Evolutionary conservation across 139 green algal genomes (phyloP).

Genomic region (Pleodorina starrii): DNA sequence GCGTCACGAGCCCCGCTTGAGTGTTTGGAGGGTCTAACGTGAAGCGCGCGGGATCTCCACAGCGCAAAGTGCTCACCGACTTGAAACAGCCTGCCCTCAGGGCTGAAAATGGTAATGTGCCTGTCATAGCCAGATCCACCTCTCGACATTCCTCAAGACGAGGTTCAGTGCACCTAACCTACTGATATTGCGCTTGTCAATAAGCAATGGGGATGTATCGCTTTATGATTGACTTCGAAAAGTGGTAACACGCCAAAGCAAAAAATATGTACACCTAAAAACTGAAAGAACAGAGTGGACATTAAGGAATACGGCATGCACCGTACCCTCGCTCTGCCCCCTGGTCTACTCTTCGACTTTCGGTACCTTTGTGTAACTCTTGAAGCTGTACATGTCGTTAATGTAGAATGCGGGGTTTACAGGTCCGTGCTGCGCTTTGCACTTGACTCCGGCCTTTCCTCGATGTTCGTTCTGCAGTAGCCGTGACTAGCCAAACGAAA

Average conservation of each 20-base stretch:
- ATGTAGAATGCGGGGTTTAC: too few species aligned
- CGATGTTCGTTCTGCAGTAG: slow-evolving; percentile 1
- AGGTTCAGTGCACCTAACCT: background rate
- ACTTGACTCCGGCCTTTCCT: background rate
- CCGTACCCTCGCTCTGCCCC: too few species aligned
- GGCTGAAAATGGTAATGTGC: slow-evolving; percentile 98
- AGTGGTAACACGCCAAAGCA: background rate
- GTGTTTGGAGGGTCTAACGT: slow-evolving; percentile 8
- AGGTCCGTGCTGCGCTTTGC: background rate
- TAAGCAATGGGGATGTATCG: too few species aligned
- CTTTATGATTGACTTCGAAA: too few species aligned
- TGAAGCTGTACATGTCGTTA: too few species aligned
- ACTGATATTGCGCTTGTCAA: too few species aligned
- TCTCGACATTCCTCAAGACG: slow-evolving; percentile 78
- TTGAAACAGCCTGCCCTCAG: slow-evolving; percentile 96
- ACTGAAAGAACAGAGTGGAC: too few species aligned
- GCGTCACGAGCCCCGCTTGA: background rate
- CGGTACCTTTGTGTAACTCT: too few species aligned
- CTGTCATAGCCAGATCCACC: slow-evolving; percentile 90
- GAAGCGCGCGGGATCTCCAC: slow-evolving; percentile 14
- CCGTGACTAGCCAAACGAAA: background rate
- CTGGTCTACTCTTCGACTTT: too few species aligned
- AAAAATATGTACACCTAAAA: background rate
- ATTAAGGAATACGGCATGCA: too few species aligned
- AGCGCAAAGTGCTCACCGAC: slow-evolving; percentile 75